Evolutionary conservation across 1,284 basidiomycete genomes (phyloP), one percentile per base, ranked within the genome.

Genomic region (Austroboletus niveus): DNA sequence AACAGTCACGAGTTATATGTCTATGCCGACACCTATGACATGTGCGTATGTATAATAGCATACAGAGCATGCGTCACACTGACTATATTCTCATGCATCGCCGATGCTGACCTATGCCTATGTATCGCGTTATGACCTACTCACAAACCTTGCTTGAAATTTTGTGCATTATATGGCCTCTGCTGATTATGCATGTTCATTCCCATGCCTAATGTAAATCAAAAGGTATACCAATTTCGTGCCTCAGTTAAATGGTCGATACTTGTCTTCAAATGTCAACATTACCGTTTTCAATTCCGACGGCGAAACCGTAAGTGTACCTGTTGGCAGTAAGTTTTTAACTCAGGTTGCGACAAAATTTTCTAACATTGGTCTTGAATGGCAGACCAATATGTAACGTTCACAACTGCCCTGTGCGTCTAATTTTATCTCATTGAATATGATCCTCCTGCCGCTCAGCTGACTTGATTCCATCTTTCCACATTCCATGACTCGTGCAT

Each of bases 201-300:
- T 30, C 29, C 29, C 2, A 15, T 6, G 34, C n/a, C 8, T 35
- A n/a, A 5, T n/a, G 4, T 35, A 39, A 50, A 14, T 14, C 12
- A 22, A 59, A 57, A 86, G 70, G 82, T 70, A 89, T 69, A 75
- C 81, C 52, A 87, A 90, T 67, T 91, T 90, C 62, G 86, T 76
- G 4, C 89, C 89, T 3, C 72, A 79, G 49, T 77, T 87, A 69
- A 76, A 79, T 1, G 89, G 89, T 9, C 80, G 88, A 41, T 93
- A 92, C 64, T 73, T 95, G 41, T 85, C 90, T 0, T 90, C 87
- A 4, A 94, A 94, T 62, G 89, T 82, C 44, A 92, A 94, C 69
- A 92, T 94, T 61, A 93, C 89, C 0, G 63, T 90, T 9, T 59
- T 75, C 9, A 77, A 82, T 59, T 71, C 78, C 42, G 62, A 80